Conservation (phyloP, 2,329 filamentous ascomycete species). For the Nakataea oryzae region DNA sequence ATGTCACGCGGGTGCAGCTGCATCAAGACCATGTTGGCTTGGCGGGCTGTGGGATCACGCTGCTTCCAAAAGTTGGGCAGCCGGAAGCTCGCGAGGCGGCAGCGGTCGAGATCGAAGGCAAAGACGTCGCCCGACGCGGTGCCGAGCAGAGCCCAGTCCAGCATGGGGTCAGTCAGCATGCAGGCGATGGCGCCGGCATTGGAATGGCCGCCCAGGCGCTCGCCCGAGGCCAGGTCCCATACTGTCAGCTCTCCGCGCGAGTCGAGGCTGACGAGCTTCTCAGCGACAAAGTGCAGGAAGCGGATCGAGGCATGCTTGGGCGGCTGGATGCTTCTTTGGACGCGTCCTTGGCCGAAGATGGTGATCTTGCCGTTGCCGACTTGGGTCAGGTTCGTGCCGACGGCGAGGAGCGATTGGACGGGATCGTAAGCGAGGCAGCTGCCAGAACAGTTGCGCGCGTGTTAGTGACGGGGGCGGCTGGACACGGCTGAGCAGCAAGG, state of each 20-base stretch:
- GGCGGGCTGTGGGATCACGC: constrained; percentile 54
- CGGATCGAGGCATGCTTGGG: constrained; percentile 65
- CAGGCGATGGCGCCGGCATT: constrained; percentile 67
- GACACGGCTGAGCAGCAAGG: too few species aligned
- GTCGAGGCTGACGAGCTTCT: constrained; percentile 78
- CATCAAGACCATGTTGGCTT: constrained; percentile 57
- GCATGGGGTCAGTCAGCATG: constrained; percentile 73
- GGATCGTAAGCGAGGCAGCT: constrained; percentile 86
- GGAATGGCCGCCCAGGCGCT: constrained; percentile 57
- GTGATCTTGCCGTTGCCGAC: constrained; percentile 84
- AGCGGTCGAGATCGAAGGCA: constrained; percentile 86
- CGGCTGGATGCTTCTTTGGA: constrained; percentile 64
- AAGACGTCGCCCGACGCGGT: constrained; percentile 74
- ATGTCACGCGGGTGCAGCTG: constrained; percentile 87
- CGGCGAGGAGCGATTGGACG: constrained; percentile 82
- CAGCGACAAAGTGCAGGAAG: constrained; percentile 72
- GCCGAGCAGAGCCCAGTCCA: constrained; percentile 89
- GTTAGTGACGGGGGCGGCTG: constrained; percentile 8
- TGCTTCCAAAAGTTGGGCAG: constrained; percentile 83
- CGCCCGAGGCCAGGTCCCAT: constrained; percentile 67
- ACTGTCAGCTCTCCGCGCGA: constrained; percentile 75
- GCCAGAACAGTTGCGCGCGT: constrained; percentile 12
- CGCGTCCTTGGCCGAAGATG: constrained; percentile 72
- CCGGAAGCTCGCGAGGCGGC: constrained; percentile 62
- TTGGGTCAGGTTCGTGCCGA: constrained; percentile 80